A percentile compares a stretch with the other conserved stretches of the same genome.
Conservation (phyloP, 2,329 filamentous ascomycete genomes). For the Thyridium curvatum region DNA sequence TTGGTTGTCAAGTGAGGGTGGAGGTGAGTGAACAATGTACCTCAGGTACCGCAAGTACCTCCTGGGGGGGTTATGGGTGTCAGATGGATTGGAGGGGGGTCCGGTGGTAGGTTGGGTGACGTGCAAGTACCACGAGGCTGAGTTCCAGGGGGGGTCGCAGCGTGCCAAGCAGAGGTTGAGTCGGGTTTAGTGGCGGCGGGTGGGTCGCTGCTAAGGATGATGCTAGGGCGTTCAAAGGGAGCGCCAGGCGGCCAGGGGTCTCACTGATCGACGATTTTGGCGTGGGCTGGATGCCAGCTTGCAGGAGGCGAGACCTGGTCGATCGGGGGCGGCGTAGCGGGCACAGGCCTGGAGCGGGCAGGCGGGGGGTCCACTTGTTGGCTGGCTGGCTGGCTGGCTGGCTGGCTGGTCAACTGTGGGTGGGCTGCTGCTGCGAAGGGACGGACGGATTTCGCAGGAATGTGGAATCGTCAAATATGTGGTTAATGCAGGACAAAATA, state of each 20-base stretch:
- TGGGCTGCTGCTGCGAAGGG: neutral
- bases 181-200: neutral
- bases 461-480: too few species aligned
- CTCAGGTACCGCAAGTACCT: too few species aligned
- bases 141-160: conserved; percentile 4
- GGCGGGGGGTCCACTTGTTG: neutral
- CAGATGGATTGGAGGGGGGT: too few species aligned
- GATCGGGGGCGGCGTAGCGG: conserved; percentile 3
- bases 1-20: too few species aligned
- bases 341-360: neutral
- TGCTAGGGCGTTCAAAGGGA: too few species aligned
- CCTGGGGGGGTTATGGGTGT: too few species aligned
- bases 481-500: too few species aligned
- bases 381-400: neutral
- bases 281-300: neutral
- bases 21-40: too few species aligned
- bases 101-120: conserved; percentile 1
- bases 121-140: conserved; percentile 11
- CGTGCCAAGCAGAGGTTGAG: conserved; percentile 10
- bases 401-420: neutral
- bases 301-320: conserved; percentile 3
- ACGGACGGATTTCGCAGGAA: neutral
- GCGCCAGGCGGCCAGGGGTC: too few species aligned
- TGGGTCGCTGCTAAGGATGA: too few species aligned
- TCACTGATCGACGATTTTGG: conserved; percentile 1